A percentile compares a stretch with the other conserved stretches of the same genome.
Evolutionary conservation across 2,329 filamentous ascomycete species (phyloP).

Genomic region (Coniochaeta pulveracea): DNA sequence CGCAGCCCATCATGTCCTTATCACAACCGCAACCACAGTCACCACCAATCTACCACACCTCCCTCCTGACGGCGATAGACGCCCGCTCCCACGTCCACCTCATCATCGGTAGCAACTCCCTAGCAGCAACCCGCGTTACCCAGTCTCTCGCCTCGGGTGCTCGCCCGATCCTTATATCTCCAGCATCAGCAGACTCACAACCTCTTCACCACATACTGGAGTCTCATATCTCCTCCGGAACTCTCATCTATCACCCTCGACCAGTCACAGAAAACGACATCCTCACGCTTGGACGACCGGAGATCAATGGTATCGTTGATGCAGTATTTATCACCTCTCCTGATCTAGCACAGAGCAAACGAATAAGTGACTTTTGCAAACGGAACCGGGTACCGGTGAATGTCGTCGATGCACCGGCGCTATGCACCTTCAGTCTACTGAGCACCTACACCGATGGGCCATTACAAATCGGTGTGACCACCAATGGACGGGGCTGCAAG

Average conservation of each 20-base stretch:
- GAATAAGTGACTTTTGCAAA: conserved; percentile 65
- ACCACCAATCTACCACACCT: conserved; percentile 20
- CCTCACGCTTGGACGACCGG: conserved; percentile 64
- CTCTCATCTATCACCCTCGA: conserved; percentile 54
- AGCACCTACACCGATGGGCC: conserved; percentile 85
- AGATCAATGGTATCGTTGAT: conserved; percentile 71
- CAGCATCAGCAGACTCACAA: too few species aligned
- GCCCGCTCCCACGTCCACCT: conserved; percentile 66
- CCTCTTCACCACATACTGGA: conserved; percentile 45
- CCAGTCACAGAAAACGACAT: conserved; percentile 63
- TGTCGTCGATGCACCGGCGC: conserved; percentile 72
- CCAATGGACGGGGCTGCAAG: conserved; percentile 90
- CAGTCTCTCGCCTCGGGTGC: conserved; percentile 78
- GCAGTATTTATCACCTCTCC: conserved; percentile 78
- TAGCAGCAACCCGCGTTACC: conserved; percentile 74
- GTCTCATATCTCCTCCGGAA: conserved; percentile 53
- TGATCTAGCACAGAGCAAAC: conserved; percentile 32
- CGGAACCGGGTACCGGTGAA: conserved; percentile 83
- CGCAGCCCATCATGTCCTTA: too few species aligned
- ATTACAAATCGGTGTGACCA: conserved; percentile 89
- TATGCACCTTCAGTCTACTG: conserved; percentile 84
- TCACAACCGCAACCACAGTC: not conserved
- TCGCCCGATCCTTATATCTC: conserved; percentile 65
- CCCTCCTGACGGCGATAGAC: conserved; percentile 63
- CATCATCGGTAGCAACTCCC: conserved; percentile 73